A percentile compares a stretch with the other conserved stretches of the same genome.
Conservation (phyloP, 116 monocot species). For the Trichopus zeylanicus region DNA sequence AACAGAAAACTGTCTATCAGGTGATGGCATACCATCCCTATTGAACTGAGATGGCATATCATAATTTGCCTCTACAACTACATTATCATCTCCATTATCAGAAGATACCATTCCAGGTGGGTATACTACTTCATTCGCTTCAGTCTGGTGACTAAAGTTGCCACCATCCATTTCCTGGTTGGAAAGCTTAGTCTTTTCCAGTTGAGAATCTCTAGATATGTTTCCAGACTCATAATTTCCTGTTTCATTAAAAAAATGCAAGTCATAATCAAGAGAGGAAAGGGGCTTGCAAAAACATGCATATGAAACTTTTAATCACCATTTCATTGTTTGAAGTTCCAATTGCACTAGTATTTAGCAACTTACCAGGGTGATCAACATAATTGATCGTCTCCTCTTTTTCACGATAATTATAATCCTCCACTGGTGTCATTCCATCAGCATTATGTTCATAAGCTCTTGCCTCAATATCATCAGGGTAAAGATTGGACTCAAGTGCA, state of each 20-base stretch:
- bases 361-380: constrained; percentile 1
- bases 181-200: constrained; percentile 9
- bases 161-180: constrained; percentile 18
- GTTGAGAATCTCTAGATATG: constrained; percentile 2
- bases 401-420: constrained; percentile 16
- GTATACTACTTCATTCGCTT: constrained; percentile 10
- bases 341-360: constrained; percentile 7
- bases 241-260: constrained; percentile 11
- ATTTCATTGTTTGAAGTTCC: constrained; percentile 3
- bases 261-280: constrained; percentile 10
- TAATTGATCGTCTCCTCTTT: constrained; percentile 2
- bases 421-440: constrained; percentile 1
- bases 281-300: constrained; percentile 1
- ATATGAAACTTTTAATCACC: constrained; percentile 6
- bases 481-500: background rate
- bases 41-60: constrained; percentile 17
- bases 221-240: constrained; percentile 6
- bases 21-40: constrained; percentile 26
- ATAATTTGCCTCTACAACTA: constrained; percentile 16
- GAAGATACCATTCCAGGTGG: background rate
- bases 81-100: constrained; percentile 6
- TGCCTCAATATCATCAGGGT: constrained; percentile 2
- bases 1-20: constrained; percentile 26
- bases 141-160: constrained; percentile 4
- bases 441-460: constrained; percentile 2